Evolutionary conservation across 2,329 filamentous ascomycete genomes (phyloP).

Genomic region (Dichotomopilus funicola): DNA sequence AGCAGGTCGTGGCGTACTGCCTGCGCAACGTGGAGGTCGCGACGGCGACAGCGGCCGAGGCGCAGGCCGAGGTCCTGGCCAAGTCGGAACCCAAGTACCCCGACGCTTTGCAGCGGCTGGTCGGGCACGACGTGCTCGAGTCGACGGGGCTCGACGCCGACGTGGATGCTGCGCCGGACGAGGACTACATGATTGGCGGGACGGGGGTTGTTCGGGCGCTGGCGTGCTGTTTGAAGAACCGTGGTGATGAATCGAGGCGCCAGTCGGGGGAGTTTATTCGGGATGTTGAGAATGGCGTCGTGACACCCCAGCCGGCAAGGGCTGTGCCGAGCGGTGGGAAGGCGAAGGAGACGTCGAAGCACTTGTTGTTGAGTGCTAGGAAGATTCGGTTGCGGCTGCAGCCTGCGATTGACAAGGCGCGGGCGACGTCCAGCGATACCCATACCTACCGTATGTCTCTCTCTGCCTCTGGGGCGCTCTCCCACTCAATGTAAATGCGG

Average conservation of each 20-base stretch:
- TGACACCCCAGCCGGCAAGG: slow-evolving; percentile 27
- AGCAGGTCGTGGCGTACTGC: slow-evolving; percentile 91
- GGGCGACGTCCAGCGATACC: slow-evolving; percentile 63
- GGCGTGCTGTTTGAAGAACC: slow-evolving; percentile 81
- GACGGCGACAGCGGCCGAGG: slow-evolving; percentile 32
- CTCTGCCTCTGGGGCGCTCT: not conserved
- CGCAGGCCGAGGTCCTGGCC: slow-evolving; percentile 21
- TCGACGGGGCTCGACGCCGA: slow-evolving; percentile 51
- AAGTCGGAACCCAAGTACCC: slow-evolving; percentile 49
- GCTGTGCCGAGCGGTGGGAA: slow-evolving; percentile 46
- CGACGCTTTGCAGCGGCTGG: slow-evolving; percentile 78
- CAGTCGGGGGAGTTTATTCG: slow-evolving; percentile 47
- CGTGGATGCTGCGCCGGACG: slow-evolving; percentile 67
- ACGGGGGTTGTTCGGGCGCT: slow-evolving; percentile 93
- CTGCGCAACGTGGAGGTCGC: slow-evolving; percentile 77
- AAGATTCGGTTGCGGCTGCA: slow-evolving; percentile 82
- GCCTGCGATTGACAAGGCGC: slow-evolving; percentile 69
- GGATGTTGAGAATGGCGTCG: slow-evolving; percentile 46
- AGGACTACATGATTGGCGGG: slow-evolving; percentile 93
- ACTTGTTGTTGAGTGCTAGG: slow-evolving; percentile 76
- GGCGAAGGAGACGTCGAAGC: slow-evolving; percentile 89
- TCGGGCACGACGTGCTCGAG: slow-evolving; percentile 57
- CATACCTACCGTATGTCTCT: slow-evolving; percentile 62
- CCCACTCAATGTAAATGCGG: too few species aligned
- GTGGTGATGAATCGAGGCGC: slow-evolving; percentile 56